Conservation (phyloP, 2,329 filamentous ascomycete species). For the Nigrograna mackinnonii region DNA sequence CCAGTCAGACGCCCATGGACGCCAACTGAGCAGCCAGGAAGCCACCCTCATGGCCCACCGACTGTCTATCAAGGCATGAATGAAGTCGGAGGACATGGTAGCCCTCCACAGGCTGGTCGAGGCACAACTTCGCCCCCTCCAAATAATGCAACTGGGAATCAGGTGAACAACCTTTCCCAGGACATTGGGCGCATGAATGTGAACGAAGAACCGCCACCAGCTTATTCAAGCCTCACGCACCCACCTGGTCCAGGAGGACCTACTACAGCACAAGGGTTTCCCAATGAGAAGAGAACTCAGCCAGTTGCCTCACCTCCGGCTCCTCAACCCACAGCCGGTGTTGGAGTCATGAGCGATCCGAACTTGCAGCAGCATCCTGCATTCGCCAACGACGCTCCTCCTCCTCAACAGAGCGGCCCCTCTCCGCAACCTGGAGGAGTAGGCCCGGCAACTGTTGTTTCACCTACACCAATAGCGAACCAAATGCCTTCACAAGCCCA, state of each 20-base stretch:
- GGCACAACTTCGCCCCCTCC: slow-evolving; percentile 26
- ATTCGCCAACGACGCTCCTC: slow-evolving; percentile 91
- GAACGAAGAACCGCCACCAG: slow-evolving; percentile 86
- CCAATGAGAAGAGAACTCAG: slow-evolving; percentile 74
- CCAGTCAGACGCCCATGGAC: slow-evolving; percentile 78
- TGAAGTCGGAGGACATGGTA: slow-evolving; percentile 58
- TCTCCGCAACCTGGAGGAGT: slow-evolving; percentile 34
- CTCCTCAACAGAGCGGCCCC: slow-evolving; percentile 45
- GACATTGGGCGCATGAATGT: slow-evolving; percentile 84
- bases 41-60: slow-evolving; percentile 84
- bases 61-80: slow-evolving; percentile 88
- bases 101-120: slow-evolving; percentile 37
- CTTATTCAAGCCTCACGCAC: slow-evolving; percentile 77
- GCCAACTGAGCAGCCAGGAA: slow-evolving; percentile 86
- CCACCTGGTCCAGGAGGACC: slow-evolving; percentile 40
- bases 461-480: slow-evolving; percentile 33
- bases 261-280: slow-evolving; percentile 62
- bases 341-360: slow-evolving; percentile 39
- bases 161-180: slow-evolving; percentile 62
- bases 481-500: slow-evolving; percentile 27
- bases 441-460: slow-evolving; percentile 22
- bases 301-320: slow-evolving; percentile 39
- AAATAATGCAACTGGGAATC: slow-evolving; percentile 13
- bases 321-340: slow-evolving; percentile 24
- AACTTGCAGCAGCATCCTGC: slow-evolving; percentile 73